Evolutionary conservation across 169 alveolate species (phyloP).

Genomic region (Plasmodium ovale): DNA sequence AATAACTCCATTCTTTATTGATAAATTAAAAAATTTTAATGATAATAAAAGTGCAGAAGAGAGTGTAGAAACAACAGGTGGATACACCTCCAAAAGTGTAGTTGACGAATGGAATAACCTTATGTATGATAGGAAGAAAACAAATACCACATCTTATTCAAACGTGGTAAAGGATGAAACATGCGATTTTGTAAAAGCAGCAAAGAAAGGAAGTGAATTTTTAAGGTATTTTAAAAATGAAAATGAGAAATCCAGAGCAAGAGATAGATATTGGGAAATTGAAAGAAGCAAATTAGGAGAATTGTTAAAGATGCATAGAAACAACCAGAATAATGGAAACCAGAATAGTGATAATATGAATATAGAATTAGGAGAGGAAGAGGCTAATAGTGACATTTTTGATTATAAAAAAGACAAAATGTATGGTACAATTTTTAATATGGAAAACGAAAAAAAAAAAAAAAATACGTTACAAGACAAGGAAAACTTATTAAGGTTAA

Average conservation of each 20-base stretch:
- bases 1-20: conserved; percentile 96
- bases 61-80: conserved; percentile 13
- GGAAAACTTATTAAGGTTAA: conserved; percentile 37
- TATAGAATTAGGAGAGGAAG: conserved; percentile 76
- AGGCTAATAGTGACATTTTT: conserved; percentile 70
- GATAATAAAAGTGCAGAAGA: conserved; percentile 26
- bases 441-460: conserved; percentile 76
- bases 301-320: conserved; percentile 81
- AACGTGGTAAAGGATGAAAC: conserved; percentile 96
- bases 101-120: conserved; percentile 80
- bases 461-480: conserved; percentile 59
- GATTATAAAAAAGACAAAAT: conserved; percentile 76
- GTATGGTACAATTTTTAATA: conserved; percentile 78
- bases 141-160: conserved; percentile 77
- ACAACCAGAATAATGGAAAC: conserved; percentile 51
- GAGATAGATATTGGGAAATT: conserved; percentile 95
- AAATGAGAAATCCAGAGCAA: conserved; percentile 92
- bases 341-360: conserved; percentile 56
- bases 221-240: conserved; percentile 92
- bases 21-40: conserved; percentile 82
- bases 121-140: conserved; percentile 82
- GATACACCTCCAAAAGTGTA: conserved; percentile 83
- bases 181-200: conserved; percentile 97
- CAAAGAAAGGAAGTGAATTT: conserved; percentile 96
- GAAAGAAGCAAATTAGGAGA: conserved; percentile 93